Evolutionary conservation across 805 yeast species (phyloP), one percentile per base, ranked within the genome.

Genomic region (Pichia sporocuriosa): DNA sequence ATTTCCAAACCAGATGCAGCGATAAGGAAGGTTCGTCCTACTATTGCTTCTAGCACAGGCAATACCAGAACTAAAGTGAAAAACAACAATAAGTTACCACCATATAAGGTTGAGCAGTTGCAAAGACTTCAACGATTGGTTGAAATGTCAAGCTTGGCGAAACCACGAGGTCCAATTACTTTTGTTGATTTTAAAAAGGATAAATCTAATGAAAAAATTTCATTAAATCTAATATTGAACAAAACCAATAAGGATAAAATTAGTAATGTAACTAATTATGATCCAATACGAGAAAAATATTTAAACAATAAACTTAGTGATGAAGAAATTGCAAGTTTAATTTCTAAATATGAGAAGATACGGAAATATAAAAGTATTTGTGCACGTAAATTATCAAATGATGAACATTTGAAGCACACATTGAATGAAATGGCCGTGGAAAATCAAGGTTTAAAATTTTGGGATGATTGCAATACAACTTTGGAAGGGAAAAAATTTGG

Each of bases 21-120:
- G n/a, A n/a, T n/a, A n/a, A n/a, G n/a, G n/a, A n/a, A n/a, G n/a
- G n/a, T n/a, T n/a, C n/a, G n/a, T n/a, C n/a, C n/a, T n/a, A n/a
- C n/a, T n/a, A n/a, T n/a, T n/a, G n/a, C n/a, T n/a, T n/a, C n/a
- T n/a, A n/a, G n/a, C n/a, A n/a, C n/a, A n/a, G n/a, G n/a, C n/a
- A n/a, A n/a, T n/a, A n/a, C n/a, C n/a, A n/a, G n/a, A n/a, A n/a
- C n/a, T n/a, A 19, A 3, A 35, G 32, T 36, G 35, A 41, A 21
- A 20, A 37, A 42, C 10, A 41, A 36, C 20, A 45, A 40, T 16
- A 40, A 43, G 9, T 10, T 52, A 7, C 45, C 54, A 7, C 30
- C 45, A 1, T 47, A 50, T 27, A 53, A 46, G 31, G 32, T 40
- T 13, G 46, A 43, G 19, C 54, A 51, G 20, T 21, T 50, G 10